Evolutionary conservation across 163 green algal species (phyloP), one percentile per base, ranked within the genome.

Genomic region (Volvox carteri): DNA sequence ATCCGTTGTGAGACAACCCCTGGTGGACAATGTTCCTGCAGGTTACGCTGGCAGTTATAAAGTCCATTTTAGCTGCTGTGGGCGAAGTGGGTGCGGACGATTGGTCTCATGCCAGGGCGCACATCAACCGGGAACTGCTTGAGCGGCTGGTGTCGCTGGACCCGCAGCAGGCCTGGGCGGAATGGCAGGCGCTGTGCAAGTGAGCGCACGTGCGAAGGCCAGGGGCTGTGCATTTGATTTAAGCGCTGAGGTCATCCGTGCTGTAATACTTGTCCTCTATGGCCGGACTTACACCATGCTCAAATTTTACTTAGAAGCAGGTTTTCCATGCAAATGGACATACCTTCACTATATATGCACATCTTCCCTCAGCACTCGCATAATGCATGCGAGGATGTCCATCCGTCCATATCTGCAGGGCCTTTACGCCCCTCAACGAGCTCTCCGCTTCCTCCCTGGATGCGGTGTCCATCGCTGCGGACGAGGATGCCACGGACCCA

Each of bases 151-250:
- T 76, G 35, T 25, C 23, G 12, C 39, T 89, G 37, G 70, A 89
- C 58, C 56, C 54, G n/a, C 78, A 91, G 74, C 56, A 74, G 37
- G 90, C 90, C 14, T 93, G 90, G 90, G 86, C 86, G 8, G 90
- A 93, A 65, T 93, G 90, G 90, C 67, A 93, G 90, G 28, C 78
- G 50, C 68, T 93, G 78, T 93, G 90, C 80, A 86, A 72, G 56
- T 86, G 23, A 84, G 75, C 2, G 54, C 54, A 65, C 28, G 54
- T 5, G 68, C 54, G 28, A 65, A 23, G n/a, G n/a, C n/a, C n/a
- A n/a, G n/a, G n/a, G n/a, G n/a, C n/a, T n/a, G n/a, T n/a, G n/a
- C n/a, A n/a, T n/a, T n/a, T n/a, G n/a, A n/a, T n/a, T n/a, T n/a
- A n/a, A n/a, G n/a, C n/a, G n/a, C n/a, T n/a, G n/a, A n/a, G n/a